Base-by-base conservation (phyloP, 1,284 basidiomycete species). In the Ceratobasidium sp. region DNA sequence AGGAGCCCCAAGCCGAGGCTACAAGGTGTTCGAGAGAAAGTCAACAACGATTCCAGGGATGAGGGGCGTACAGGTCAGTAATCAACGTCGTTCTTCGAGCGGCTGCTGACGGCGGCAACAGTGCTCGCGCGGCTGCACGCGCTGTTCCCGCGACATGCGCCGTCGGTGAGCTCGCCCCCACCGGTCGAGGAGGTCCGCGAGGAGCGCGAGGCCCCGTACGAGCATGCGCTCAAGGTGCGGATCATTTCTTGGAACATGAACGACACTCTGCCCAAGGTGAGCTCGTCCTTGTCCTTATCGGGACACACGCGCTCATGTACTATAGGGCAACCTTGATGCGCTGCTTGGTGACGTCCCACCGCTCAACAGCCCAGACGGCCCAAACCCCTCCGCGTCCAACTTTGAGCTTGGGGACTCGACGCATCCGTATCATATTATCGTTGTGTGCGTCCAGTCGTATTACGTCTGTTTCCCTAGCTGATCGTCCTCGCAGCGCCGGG, bases 381-480 rank as follows among this genome's bases (percentile, higher is more conserved):
- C 90, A 9, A 59, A 59, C 16, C 39, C 41, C 27, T 31, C 53
- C 34, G 51, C 66, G 22, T 54, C 66, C 39, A 80, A 82, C 43
- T 82, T 93, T 24, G 79, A 86, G 14, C 75, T 82, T 1, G 88
- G 89, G 54, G 82, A 84, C 19, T 11, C 66, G 31, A 80, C 80
- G 22, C 93, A 95, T 81, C 92, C 92, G 7, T 95, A 93, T 80
- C 93, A 95, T 81, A 81, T 95, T 19, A 83, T 95, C 24, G 88
- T 95, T 27, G 86, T 95, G 91, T 91, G 79, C 81, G 89, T 83
- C 13, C 2, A 48, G 63, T 51, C 39, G 29, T 46, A n/a, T 54
- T 34, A 43, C 31, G 31, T 74, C 16, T 65, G 74, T 46, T 39
- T 3, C 6, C 41, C 19, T 27, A 76, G 48, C 69, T n/a, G 74